Evolutionary conservation across 192 early-diverging fungal genomes (phyloP), one percentile per base, ranked within the genome.

Genomic region (Thamnidium elegans): DNA sequence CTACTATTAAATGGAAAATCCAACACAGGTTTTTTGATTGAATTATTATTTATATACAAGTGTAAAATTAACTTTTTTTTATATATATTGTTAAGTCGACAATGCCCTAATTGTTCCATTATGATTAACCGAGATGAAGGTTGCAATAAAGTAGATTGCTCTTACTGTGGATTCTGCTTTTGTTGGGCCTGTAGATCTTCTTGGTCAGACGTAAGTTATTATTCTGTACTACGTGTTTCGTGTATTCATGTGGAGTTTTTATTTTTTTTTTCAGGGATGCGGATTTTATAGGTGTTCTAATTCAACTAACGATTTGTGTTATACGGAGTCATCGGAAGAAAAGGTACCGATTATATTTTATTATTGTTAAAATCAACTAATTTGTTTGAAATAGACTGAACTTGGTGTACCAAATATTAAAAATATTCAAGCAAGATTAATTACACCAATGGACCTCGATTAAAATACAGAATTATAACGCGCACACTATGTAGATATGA

Each of bases 141-240:
- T 8, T 88, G 86, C 60, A 85, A 87, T 58, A 88, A 88, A 65
- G 78, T 88, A 0, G 86, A 87, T 34, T 88, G 86, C 30, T 72
- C 79, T 50, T 77, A 74, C 14, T 88, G 86, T 63, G 86, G 86
- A 4, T 70, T 79, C 64, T 71, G 78, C 17, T 88, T 88, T 58
- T 88, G 86, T 62, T 88, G 86, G 85, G 54, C 81, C 17, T 83
- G 78, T 53, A 74, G 81, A 45, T 68, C 71, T 69, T 42, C 79
- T 5, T 86, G 86, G 86, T 75, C 75, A 36, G 84, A 80, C 54
- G 71, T 73, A 63, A 68, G 39, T 10, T 8, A 32, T 31, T 51
- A 15, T 2, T 13, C n/a, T 20, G 23, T 32, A 39, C 17, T 14
- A 19, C 17, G 6, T n/a, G n/a, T n/a, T n/a, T n/a, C n/a, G 21